Percentiles rank a stretch among this genome's conserved stretches.
Evolutionary conservation across 2,329 filamentous ascomycete species (phyloP).

Genomic region (Ophiosphaerella korrae): DNA sequence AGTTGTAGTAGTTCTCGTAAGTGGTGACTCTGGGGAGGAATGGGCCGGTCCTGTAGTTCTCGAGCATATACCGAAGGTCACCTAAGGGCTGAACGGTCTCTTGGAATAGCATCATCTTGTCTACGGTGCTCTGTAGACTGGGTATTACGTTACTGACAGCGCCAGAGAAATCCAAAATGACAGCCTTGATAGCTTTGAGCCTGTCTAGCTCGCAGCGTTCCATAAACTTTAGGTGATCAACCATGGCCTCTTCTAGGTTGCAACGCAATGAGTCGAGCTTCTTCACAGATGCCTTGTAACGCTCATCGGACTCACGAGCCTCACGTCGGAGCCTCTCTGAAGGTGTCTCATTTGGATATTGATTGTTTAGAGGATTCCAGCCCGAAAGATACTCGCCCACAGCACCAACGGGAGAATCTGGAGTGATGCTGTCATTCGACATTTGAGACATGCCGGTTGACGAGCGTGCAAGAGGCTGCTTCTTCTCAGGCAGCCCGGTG

Average conservation of each 20-base stretch:
- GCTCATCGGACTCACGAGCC: constrained; percentile 86
- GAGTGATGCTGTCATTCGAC: constrained; percentile 55
- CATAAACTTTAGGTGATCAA: constrained; percentile 91
- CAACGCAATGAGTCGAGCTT: constrained; percentile 90
- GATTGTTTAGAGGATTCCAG: constrained; percentile 92
- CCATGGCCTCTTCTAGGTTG: constrained; percentile 93
- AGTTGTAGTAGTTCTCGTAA: constrained; percentile 99
- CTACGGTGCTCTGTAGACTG: constrained; percentile 90
- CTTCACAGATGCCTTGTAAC: constrained; percentile 84
- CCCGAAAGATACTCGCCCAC: constrained; percentile 88
- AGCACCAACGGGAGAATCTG: constrained; percentile 81
- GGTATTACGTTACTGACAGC: constrained; percentile 98
- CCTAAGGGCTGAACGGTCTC: constrained; percentile 95
- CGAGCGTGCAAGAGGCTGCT: constrained; percentile 71
- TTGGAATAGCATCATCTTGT: constrained; percentile 99
- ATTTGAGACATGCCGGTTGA: constrained; percentile 66
- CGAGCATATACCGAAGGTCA: constrained; percentile 89
- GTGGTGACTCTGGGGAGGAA: constrained; percentile 89
- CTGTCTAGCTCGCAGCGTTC: constrained; percentile 96
- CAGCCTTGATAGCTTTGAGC: constrained; percentile 96
- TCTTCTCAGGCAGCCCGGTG: constrained; percentile 87
- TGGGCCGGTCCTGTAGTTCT: constrained; percentile 94
- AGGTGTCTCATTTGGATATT: constrained; percentile 91
- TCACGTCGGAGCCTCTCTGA: constrained; percentile 85
- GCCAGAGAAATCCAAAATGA: constrained; percentile 95